These are phyloP conservation scores for Hansfordia pulvinata DNA, from an alignment of 2,329 filamentous ascomycete species.

Conservation along the genomic window DNA sequence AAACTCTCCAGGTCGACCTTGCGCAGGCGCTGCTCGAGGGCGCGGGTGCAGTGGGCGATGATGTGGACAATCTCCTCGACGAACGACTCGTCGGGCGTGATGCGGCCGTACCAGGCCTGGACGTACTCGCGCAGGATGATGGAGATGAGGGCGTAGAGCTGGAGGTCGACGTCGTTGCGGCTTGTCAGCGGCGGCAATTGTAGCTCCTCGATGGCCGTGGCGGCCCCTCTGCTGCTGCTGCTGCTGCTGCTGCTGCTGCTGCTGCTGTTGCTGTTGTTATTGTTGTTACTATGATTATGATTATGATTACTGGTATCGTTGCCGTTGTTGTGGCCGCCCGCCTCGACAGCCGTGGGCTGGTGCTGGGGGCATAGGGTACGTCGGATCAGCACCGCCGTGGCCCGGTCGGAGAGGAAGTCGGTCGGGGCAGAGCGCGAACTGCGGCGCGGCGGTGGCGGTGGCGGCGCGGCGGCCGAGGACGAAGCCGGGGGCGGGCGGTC, in stretches of 20 bases:
- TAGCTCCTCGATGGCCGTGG: constrained; percentile 61
- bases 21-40: constrained; percentile 72
- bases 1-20: constrained; percentile 73
- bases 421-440: too few species aligned
- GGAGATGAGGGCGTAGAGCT: constrained; percentile 85
- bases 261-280: too few species aligned
- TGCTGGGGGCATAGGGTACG: constrained; percentile 72
- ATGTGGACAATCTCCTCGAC: constrained; percentile 79
- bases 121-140: constrained; percentile 85
- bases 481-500: constrained; percentile 13
- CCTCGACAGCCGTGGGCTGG: too few species aligned
- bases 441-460: constrained; percentile 28
- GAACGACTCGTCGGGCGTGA: constrained; percentile 82
- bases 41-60: constrained; percentile 82
- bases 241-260: too few species aligned
- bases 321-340: too few species aligned
- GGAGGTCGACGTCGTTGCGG: constrained; percentile 83
- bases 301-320: too few species aligned
- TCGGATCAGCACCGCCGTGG: constrained; percentile 70
- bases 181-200: constrained; percentile 87
- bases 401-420: constrained; percentile 57
- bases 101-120: constrained; percentile 82
- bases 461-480: constrained; percentile 15
- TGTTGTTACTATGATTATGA: too few species aligned
- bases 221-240: constrained; percentile 35